A percentile compares a stretch with the other conserved stretches of the same genome.
phyloP scores from a whole-genome alignment of 2,329 filamentous ascomycete species.

The Scedosporium dehoogii region DNA sequence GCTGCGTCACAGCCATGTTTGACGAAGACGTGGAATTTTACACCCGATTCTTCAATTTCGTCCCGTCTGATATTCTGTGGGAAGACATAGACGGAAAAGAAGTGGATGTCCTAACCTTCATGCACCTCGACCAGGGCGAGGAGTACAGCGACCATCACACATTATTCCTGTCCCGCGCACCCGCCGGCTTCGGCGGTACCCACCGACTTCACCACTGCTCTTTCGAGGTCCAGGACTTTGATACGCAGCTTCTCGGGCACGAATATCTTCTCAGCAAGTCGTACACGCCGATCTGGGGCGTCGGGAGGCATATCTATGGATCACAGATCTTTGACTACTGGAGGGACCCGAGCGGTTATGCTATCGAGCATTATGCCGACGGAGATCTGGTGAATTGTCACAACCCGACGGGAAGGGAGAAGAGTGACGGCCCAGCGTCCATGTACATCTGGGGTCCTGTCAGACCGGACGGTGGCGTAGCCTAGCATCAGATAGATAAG shows the following conservation, averaged over 20 bases:
- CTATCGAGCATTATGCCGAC: conserved; percentile 52
- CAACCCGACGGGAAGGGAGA: conserved; percentile 20
- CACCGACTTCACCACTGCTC: conserved; percentile 16
- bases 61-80: conserved; percentile 22
- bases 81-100: conserved; percentile 6
- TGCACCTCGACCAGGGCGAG: conserved; percentile 42
- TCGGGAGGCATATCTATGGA: conserved; percentile 50
- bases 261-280: conserved; percentile 43
- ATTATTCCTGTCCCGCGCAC: conserved; percentile 33
- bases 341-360: conserved; percentile 42
- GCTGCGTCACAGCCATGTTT: conserved; percentile 22
- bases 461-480: not conserved
- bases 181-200: conserved; percentile 4
- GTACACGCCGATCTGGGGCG: conserved; percentile 48
- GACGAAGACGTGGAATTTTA: conserved; percentile 25
- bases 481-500: not conserved
- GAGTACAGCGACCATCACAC: conserved; percentile 43
- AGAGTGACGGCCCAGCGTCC: conserved; percentile 1
- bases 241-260: conserved; percentile 50
- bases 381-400: conserved; percentile 49
- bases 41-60: conserved; percentile 29
- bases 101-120: conserved; percentile 29
- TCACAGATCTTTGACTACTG: conserved; percentile 57
- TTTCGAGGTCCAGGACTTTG: conserved; percentile 46
- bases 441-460: conserved; percentile 5